Percentiles rank a stretch among this genome's conserved stretches.
Evolutionary conservation across 2,329 filamentous ascomycete species (phyloP).

Genomic region (Ustulina deusta): DNA sequence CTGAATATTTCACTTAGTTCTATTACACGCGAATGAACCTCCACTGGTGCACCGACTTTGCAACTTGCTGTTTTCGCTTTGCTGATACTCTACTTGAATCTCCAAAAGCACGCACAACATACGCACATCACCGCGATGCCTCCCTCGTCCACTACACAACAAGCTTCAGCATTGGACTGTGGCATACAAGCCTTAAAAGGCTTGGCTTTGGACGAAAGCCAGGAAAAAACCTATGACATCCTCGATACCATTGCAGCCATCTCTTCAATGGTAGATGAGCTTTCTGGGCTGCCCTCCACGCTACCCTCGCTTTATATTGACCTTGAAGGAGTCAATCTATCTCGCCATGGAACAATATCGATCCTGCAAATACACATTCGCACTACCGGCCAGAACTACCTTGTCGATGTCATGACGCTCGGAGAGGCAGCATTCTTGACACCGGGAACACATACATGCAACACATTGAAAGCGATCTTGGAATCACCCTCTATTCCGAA

Average conservation of each 20-base stretch:
- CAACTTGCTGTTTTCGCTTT: too few relatives aligned
- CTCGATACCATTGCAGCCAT: slow-evolving; percentile 38
- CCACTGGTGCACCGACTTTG: too few relatives aligned
- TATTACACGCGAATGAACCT: too few relatives aligned
- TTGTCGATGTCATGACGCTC: slow-evolving; percentile 60
- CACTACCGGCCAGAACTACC: slow-evolving; percentile 50
- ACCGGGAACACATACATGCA: neutral
- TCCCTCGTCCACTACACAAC: too few relatives aligned
- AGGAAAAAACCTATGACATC: neutral
- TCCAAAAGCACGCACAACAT: too few relatives aligned
- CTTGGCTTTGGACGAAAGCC: neutral
- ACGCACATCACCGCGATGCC: too few relatives aligned
- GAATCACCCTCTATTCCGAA: slow-evolving; percentile 60
- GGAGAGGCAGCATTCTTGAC: slow-evolving; percentile 54
- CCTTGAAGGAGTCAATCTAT: slow-evolving; percentile 61
- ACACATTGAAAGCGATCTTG: slow-evolving; percentile 56
- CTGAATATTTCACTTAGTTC: too few relatives aligned
- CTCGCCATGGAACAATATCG: slow-evolving; percentile 58
- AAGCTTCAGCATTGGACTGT: too few relatives aligned
- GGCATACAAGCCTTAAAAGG: neutral
- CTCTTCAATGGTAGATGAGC: slow-evolving; percentile 36
- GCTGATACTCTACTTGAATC: too few relatives aligned
- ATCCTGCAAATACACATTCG: slow-evolving; percentile 57
- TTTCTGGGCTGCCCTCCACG: slow-evolving; percentile 43
- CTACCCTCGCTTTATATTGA: slow-evolving; percentile 60